Conservation (phyloP, 1,139 yeast species). For the Debaryomyces singareniensis region DNA sequence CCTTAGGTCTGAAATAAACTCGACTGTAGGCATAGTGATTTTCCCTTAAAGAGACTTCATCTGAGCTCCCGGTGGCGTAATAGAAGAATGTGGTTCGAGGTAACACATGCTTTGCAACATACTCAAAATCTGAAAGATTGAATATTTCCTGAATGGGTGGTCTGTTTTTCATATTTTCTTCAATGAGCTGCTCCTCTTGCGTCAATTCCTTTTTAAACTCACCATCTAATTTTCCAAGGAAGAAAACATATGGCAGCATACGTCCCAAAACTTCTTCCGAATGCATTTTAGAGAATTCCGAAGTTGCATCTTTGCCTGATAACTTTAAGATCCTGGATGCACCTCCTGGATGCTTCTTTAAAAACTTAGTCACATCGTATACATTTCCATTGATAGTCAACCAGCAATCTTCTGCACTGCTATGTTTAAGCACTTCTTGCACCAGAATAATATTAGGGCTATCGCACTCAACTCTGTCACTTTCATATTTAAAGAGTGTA, state of each 20-base stretch:
- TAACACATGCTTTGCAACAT: constrained; percentile 64
- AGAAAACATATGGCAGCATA: constrained; percentile 6
- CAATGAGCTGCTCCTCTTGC: constrained; percentile 4
- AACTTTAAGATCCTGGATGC: constrained; percentile 15
- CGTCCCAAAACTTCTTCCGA: constrained; percentile 10
- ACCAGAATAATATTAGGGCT: no score
- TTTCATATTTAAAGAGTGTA: no score
- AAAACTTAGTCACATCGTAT: constrained; percentile 22
- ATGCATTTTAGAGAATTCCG: constrained; percentile 12
- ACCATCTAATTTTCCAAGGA: constrained; percentile 13
- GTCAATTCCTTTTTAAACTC: constrained; percentile 13
- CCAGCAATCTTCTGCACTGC: constrained; percentile 15
- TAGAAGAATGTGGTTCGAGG: constrained; percentile 76
- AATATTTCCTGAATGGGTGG: constrained; percentile 24
- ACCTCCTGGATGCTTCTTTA: constrained; percentile 23
- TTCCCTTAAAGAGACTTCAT: constrained; percentile 26
- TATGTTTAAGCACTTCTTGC: constrained; percentile 11
- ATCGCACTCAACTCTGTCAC: no score
- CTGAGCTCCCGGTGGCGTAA: constrained; percentile 49
- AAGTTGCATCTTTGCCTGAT: constrained; percentile 25
- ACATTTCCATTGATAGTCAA: constrained; percentile 21
- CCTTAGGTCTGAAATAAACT: constrained; percentile 37
- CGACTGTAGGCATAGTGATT: constrained; percentile 26
- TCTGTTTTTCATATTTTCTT: constrained; percentile 12
- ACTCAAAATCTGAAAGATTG: constrained; percentile 56